phyloP scores from a whole-genome alignment of 2,329 filamentous ascomycete species.

The Dothideomycetes sp. region DNA sequence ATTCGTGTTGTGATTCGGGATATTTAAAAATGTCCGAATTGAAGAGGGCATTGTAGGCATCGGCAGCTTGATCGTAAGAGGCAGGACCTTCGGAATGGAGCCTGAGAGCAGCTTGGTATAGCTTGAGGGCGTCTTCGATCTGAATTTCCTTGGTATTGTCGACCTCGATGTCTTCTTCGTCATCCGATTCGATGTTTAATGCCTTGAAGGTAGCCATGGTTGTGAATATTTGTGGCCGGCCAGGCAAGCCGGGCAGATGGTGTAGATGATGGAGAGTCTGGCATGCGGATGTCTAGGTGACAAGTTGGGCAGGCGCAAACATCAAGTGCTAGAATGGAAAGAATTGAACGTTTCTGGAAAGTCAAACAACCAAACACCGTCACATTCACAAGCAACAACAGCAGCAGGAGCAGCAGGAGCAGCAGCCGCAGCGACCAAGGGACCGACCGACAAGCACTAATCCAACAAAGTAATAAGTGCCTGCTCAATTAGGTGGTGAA shows the following conservation, averaged over 20 bases:
- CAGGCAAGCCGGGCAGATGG: neutral
- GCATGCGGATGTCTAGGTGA: no score
- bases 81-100: slow-evolving; percentile 77
- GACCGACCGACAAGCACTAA: no score
- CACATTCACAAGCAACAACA: neutral
- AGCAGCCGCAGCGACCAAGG: neutral
- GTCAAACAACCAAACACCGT: no score
- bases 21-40: slow-evolving; percentile 90
- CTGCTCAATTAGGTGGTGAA: no score
- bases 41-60: slow-evolving; percentile 79
- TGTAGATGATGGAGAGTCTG: neutral
- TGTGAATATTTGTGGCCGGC: slow-evolving; percentile 12
- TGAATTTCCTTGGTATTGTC: slow-evolving; percentile 95
- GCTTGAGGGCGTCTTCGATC: slow-evolving; percentile 92
- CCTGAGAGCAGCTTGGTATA: slow-evolving; percentile 85
- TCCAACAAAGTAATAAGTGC: no score
- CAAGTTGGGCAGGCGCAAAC: no score
- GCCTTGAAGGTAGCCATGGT: slow-evolving; percentile 62
- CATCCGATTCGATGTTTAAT: slow-evolving; percentile 89
- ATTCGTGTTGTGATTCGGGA: slow-evolving; percentile 77
- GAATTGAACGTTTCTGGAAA: no score
- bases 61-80: slow-evolving; percentile 64
- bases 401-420: neutral
- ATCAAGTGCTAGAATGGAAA: no score
- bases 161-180: slow-evolving; percentile 79